These are phyloP conservation scores for Dissoconium aciculare DNA, from an alignment of 2,329 filamentous ascomycete genomes.

Conservation along the genomic window DNA sequence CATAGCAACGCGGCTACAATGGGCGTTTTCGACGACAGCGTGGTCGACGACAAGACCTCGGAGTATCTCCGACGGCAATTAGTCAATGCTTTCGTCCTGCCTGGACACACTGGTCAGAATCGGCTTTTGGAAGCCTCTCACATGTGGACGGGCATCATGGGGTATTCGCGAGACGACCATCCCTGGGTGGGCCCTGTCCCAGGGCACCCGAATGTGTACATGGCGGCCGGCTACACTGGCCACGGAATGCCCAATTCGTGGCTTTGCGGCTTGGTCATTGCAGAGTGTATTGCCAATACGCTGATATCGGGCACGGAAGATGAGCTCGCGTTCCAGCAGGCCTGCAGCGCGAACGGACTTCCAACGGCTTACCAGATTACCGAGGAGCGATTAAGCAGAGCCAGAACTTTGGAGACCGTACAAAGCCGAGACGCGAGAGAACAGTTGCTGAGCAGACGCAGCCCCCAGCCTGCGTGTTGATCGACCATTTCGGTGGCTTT, in stretches of 20 bases:
- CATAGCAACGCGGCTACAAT: constrained; percentile 35
- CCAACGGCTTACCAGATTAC: too few species aligned
- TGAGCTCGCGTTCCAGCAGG: too few species aligned
- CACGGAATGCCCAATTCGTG: constrained; percentile 67
- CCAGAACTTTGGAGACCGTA: too few species aligned
- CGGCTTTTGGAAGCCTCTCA: constrained; percentile 28
- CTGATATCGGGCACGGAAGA: too few species aligned
- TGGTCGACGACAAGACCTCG: constrained; percentile 42
- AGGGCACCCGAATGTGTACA: constrained; percentile 21
- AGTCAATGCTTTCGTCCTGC: constrained; percentile 22
- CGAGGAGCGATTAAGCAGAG: too few species aligned
- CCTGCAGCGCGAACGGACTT: too few species aligned
- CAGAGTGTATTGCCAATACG: constrained; percentile 40
- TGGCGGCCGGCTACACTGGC: constrained; percentile 31
- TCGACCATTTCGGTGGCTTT: too few species aligned
- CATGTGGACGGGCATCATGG: constrained; percentile 70
- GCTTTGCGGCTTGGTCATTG: constrained; percentile 49
- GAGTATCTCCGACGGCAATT: constrained; percentile 39
- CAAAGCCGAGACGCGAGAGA: too few species aligned
- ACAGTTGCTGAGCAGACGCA: too few species aligned
- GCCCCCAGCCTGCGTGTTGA: too few species aligned
- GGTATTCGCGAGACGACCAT: constrained; percentile 49
- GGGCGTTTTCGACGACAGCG: constrained; percentile 45
- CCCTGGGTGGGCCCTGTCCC: constrained; percentile 61
- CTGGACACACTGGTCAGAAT: constrained; percentile 10